Evolutionary conservation across 176 grass and related monocot species (phyloP), one percentile per base, ranked within the genome.

Genomic region (Oryza meyeriana): DNA sequence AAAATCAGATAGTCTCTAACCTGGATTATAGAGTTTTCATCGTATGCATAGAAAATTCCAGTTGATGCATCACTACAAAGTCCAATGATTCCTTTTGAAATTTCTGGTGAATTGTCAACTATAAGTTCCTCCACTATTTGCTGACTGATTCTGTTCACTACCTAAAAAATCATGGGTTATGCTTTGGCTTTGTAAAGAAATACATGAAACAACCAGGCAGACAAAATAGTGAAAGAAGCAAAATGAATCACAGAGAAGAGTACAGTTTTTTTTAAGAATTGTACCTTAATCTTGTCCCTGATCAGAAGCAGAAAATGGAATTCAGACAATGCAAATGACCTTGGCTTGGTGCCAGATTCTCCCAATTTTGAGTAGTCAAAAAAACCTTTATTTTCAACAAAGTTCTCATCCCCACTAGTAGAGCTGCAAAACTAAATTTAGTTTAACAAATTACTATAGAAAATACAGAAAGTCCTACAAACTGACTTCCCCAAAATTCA

Each of bases 341-440:
- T 86, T 41, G 95, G 95, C 73, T 95, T 98, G 59, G 38, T 80
- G 79, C 88, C 73, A 58, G 65, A 52, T 66, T 94, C 92, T 64
- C 87, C 83, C 82, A 95, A 85, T 84, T 90, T 95, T 82, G 95
- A 95, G 77, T 98, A 98, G 69, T 89, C 88, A 69, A 98, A 91
- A 80, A 98, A 89, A 4, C 95, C 88, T 85, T 98, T 98, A 75
- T 98, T 98, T 88, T 98, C 95, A 36, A 98, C 95, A 84, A 98
- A 98, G 61, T 98, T 98, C 58, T 93, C 95, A 86, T 98, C 95
- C 78, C 95, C 95, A 65, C 61, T 89, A 13, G 72, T 82, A 72
- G 95, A 98, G 80, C 95, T 98, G 34, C 45, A 79, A 75, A 80
- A 83, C 16, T 55, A 83, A 80, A 73, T 27, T 84, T 27, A 76